phyloP scores from a whole-genome alignment of 352 stramenopile species.

The Elongisporangium prolatum region DNA sequence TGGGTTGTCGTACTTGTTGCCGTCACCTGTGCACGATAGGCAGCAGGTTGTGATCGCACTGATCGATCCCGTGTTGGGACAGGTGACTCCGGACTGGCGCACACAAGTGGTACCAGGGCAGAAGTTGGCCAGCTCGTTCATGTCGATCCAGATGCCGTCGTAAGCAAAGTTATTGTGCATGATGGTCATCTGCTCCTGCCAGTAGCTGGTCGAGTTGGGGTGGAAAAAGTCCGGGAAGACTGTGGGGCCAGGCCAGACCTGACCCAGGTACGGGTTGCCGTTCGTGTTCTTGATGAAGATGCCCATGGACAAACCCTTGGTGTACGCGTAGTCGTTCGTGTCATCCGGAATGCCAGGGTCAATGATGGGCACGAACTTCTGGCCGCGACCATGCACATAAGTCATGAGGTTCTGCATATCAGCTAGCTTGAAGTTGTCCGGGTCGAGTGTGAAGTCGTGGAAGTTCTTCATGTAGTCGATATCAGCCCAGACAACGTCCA shows the following conservation, averaged over 20 bases:
- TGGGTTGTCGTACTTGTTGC: slow-evolving; percentile 49
- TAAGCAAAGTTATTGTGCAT: slow-evolving; percentile 50
- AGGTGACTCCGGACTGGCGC: slow-evolving; percentile 25
- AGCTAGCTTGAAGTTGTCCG: slow-evolving; percentile 30
- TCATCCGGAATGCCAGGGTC: slow-evolving; percentile 76
- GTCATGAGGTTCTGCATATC: slow-evolving; percentile 32
- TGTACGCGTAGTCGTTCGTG: slow-evolving; percentile 43
- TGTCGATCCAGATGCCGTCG: slow-evolving; percentile 86
- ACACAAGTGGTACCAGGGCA: slow-evolving; percentile 39
- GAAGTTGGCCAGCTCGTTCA: slow-evolving; percentile 86
- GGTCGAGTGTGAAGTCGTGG: slow-evolving; percentile 65
- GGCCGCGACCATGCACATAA: slow-evolving; percentile 44
- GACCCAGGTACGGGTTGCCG: slow-evolving; percentile 56
- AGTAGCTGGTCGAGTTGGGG: slow-evolving; percentile 56
- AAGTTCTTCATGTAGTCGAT: slow-evolving; percentile 63
- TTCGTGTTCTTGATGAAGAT: slow-evolving; percentile 76
- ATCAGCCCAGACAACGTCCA: slow-evolving; percentile 58
- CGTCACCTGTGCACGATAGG: slow-evolving; percentile 28
- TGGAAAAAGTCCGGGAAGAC: slow-evolving; percentile 84
- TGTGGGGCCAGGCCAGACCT: slow-evolving; percentile 80
- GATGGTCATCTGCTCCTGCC: slow-evolving; percentile 48
- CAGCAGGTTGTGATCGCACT: slow-evolving; percentile 45
- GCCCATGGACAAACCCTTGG: slow-evolving; percentile 44
- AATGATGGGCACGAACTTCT: slow-evolving; percentile 78
- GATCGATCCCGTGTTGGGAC: slow-evolving; percentile 25